phyloP scores from a whole-genome alignment of 106 monocot genomes.

The Apostasia ramifera region DNA sequence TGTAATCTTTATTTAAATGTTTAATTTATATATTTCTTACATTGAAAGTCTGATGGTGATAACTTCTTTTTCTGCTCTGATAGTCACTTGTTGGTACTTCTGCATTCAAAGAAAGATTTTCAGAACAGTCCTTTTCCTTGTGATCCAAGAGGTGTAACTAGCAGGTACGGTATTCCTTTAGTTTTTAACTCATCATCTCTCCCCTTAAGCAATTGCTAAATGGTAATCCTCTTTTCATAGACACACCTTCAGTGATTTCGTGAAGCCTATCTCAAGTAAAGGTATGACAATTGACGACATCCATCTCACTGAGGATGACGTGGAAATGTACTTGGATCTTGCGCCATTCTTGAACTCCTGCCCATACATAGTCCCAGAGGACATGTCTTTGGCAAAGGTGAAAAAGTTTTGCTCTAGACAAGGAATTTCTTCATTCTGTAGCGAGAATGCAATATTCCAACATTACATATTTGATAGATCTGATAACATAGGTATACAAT shows the following conservation, averaged over 20 bases:
- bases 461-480: background rate
- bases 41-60: background rate
- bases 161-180: slow-evolving; percentile 36
- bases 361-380: slow-evolving; percentile 94
- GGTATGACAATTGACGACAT: slow-evolving; percentile 76
- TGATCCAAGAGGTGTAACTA: slow-evolving; percentile 50
- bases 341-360: slow-evolving; percentile 94
- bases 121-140: slow-evolving; percentile 81
- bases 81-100: slow-evolving; percentile 84
- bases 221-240: slow-evolving; percentile 8
- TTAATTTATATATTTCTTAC: background rate
- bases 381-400: slow-evolving; percentile 98
- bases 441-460: background rate
- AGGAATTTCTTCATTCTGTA: background rate
- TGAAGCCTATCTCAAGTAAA: slow-evolving; percentile 72
- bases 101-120: slow-evolving; percentile 92
- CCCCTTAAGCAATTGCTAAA: background rate
- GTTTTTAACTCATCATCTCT: background rate
- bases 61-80: slow-evolving; percentile 10
- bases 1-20: background rate
- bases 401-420: background rate
- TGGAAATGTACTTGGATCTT: slow-evolving; percentile 88
- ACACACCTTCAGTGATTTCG: slow-evolving; percentile 55
- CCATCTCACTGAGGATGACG: slow-evolving; percentile 63
- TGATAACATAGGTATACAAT: slow-evolving; percentile 75